Evolutionary conservation across 495 filamentous ascomycete species (phyloP), one percentile per base, ranked within the genome.

Genomic region (Talaromyces trachyspermus): DNA sequence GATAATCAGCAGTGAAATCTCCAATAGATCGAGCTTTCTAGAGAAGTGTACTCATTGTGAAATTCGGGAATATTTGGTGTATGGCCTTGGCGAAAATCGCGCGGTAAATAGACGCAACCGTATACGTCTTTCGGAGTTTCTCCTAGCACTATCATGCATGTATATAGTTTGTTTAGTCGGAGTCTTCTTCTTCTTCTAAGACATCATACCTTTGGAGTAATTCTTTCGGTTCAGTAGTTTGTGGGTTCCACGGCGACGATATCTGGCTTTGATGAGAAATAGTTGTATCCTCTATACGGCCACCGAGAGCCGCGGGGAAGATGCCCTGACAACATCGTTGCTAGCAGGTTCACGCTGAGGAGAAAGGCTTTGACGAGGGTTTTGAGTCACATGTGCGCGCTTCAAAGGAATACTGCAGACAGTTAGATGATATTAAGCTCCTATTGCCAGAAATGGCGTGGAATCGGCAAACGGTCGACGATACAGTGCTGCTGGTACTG

Each of bases 111-210:
- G 62, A 68, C 23, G 58, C 63, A 2, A 56, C 55, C 0, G 60
- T 57, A 35, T 70, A 68, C 2, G 60, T 61, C 8, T 65, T 54
- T 36, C 64, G 61, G 27, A 71, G 42, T 43, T n/a, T 70, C 56
- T 18, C 65, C 58, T 50, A 71, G 40, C 22, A 71, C 55, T 45
- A 71, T 49, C 68, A 71, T 70, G 43, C 63, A 67, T 20, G 65
- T 43, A 29, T 66, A 54, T 9, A 71, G 57, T 43, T 70, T 71
- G 48, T 65, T 70, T 0, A 64, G 57, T 5, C 61, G 46, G 17
- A 71, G 56, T 5, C 62, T 53, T n/a, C 59, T 48, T 64, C 60
- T 46, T 61, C 61, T 11, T 55, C 50, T 19, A 19, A 19, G 11
- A 39, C 19, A 39, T 39, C 19, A 23, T 39, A 9, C 18, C 36